Conservation (phyloP, 1,284 basidiomycete species). For the Tilletia horrida region DNA sequence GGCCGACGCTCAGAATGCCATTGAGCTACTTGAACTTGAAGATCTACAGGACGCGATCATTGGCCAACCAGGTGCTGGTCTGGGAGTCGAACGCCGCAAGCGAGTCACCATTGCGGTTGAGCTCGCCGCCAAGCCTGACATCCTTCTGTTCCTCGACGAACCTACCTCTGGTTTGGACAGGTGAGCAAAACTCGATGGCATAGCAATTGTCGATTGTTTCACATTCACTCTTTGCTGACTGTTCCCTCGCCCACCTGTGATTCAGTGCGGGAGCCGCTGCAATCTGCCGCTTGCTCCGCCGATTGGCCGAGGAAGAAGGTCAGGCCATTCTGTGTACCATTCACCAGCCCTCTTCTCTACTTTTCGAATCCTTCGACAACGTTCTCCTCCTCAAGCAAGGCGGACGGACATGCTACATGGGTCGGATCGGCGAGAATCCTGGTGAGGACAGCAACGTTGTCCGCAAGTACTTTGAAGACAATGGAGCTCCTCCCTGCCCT, state of each 20-base stretch:
- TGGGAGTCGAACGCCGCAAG: conserved; percentile 42
- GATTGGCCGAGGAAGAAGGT: conserved; percentile 35
- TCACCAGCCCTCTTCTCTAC: conserved; percentile 41
- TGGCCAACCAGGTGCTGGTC: conserved; percentile 39
- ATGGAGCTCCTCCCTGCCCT: conserved; percentile 37
- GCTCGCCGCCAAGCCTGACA: conserved; percentile 44
- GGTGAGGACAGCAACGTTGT: conserved; percentile 30
- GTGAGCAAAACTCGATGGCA: no score
- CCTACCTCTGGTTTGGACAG: conserved; percentile 45
- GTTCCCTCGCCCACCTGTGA: no score
- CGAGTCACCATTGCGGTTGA: conserved; percentile 48
- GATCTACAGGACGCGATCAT: conserved; percentile 41
- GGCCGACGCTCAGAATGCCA: conserved; percentile 32
- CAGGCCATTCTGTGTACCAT: conserved; percentile 49
- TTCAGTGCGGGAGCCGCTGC: conserved; percentile 32
- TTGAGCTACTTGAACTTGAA: conserved; percentile 42
- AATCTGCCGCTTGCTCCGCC: conserved; percentile 40
- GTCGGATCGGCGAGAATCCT: conserved; percentile 33
- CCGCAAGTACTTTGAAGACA: conserved; percentile 41
- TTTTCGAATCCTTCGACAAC: conserved; percentile 45
- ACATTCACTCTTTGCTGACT: no score
- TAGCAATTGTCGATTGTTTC: no score
- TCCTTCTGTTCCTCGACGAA: conserved; percentile 51
- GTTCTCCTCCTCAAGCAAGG: conserved; percentile 40
- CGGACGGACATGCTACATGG: conserved; percentile 38